Evolutionary conservation across 352 stramenopile species (phyloP).

Genomic region (Globisporangium abappressorium): DNA sequence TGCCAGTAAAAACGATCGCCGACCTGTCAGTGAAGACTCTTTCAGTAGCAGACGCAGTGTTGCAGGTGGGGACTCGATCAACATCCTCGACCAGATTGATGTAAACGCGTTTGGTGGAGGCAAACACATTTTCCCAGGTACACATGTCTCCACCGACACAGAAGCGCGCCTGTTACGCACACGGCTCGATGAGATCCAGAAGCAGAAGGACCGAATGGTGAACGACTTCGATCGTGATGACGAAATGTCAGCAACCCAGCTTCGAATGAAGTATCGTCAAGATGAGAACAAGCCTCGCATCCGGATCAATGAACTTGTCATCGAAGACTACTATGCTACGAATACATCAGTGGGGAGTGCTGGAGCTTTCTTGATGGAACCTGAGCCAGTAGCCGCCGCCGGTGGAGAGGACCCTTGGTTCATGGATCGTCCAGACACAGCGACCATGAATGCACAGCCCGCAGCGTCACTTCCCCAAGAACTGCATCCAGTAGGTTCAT

Average conservation of each 20-base stretch:
- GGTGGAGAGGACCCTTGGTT: slow-evolving; percentile 65
- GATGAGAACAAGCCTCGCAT: slow-evolving; percentile 46
- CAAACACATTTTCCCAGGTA: slow-evolving; percentile 62
- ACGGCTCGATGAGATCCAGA: slow-evolving; percentile 71
- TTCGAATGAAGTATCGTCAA: slow-evolving; percentile 47
- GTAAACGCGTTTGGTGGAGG: slow-evolving; percentile 72
- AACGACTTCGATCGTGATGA: slow-evolving; percentile 38
- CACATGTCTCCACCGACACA: slow-evolving; percentile 67
- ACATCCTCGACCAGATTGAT: slow-evolving; percentile 76
- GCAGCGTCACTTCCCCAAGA: slow-evolving; percentile 12
- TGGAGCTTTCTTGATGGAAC: slow-evolving; percentile 59
- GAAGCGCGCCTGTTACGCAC: slow-evolving; percentile 79
- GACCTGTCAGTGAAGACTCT: slow-evolving; percentile 21
- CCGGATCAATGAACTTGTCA: slow-evolving; percentile 82
- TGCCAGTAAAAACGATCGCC: slow-evolving; percentile 18
- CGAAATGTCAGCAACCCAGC: slow-evolving; percentile 51
- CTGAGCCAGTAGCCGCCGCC: slow-evolving; percentile 12
- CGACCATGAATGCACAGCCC: not conserved
- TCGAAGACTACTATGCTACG: slow-evolving; percentile 81
- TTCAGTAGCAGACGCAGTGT: slow-evolving; percentile 7
- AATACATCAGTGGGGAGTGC: slow-evolving; percentile 28
- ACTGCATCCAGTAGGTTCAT: slow-evolving; percentile 28
- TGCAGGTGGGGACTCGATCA: slow-evolving; percentile 24
- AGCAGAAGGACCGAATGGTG: slow-evolving; percentile 68
- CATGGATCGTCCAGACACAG: slow-evolving; percentile 19